Evolutionary conservation across 2,329 filamentous ascomycete genomes (phyloP).

Genomic region (Colletotrichum falcatum): DNA sequence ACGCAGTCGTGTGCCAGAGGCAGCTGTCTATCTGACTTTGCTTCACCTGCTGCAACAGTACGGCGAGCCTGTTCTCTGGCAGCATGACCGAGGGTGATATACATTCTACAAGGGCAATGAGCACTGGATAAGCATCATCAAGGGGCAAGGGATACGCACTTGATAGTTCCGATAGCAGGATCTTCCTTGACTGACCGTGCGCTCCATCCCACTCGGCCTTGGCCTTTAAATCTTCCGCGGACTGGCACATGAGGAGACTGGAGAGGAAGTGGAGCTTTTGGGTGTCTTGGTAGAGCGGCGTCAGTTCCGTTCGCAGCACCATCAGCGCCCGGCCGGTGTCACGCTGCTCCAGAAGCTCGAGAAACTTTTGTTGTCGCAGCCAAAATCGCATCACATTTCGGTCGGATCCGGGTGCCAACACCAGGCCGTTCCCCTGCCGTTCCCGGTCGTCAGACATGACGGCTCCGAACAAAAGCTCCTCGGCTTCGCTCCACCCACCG

Average conservation of each 20-base stretch:
- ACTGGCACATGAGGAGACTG: constrained; percentile 89
- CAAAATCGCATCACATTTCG: constrained; percentile 85
- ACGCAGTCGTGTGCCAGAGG: constrained; percentile 86
- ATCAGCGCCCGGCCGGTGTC: constrained; percentile 80
- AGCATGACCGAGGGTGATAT: constrained; percentile 98
- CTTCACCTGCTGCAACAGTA: constrained; percentile 86
- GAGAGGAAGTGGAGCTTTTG: constrained; percentile 84
- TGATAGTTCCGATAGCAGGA: constrained; percentile 83
- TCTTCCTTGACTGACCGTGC: constrained; percentile 77
- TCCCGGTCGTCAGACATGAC: constrained; percentile 49
- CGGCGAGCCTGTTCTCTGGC: constrained; percentile 87
- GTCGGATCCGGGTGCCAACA: constrained; percentile 81
- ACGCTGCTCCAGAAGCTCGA: constrained; percentile 85
- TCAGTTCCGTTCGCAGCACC: constrained; percentile 89
- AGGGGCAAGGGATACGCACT: constrained; percentile 64
- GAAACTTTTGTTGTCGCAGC: constrained; percentile 92
- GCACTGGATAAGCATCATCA: constrained; percentile 8
- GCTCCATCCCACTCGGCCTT: constrained; percentile 91
- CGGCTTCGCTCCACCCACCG: constrained; percentile 88
- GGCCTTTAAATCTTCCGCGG: constrained; percentile 78
- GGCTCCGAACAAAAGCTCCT: constrained; percentile 76
- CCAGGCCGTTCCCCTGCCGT: constrained; percentile 68
- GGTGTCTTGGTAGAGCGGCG: constrained; percentile 84
- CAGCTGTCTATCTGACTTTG: constrained; percentile 85
- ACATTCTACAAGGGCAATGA: constrained; percentile 67